phyloP scores from a whole-genome alignment of 1,284 basidiomycete species.

The Ceratobasidium sp. region DNA sequence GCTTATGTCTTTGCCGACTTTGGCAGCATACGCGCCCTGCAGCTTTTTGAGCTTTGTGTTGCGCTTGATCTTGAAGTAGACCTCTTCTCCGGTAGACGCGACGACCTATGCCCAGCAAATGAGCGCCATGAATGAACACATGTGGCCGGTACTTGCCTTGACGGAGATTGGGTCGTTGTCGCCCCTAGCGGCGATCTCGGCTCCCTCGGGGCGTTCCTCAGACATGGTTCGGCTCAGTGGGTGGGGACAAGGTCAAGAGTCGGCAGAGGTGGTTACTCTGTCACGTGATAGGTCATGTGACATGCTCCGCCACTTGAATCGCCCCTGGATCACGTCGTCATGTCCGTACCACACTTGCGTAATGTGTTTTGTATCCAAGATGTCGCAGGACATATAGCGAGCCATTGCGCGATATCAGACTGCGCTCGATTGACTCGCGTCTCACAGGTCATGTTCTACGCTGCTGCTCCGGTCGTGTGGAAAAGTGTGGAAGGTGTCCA shows the following conservation, averaged over 20 bases:
- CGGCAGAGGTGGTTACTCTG: not conserved
- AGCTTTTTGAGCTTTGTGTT: constrained; percentile 94
- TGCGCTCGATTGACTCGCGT: constrained; percentile 3
- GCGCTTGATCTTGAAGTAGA: constrained; percentile 98
- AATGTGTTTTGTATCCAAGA: not conserved
- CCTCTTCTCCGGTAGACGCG: constrained; percentile 82
- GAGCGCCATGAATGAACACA: constrained; percentile 2
- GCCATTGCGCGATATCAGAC: constrained; percentile 1
- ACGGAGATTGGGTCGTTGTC: constrained; percentile 79
- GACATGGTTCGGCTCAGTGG: constrained; percentile 59
- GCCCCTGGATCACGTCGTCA: not conserved
- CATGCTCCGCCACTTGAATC: not conserved
- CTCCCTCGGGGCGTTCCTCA: constrained; percentile 61
- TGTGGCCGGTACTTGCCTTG: constrained; percentile 62
- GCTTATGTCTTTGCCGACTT: constrained; percentile 87
- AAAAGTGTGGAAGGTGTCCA: constrained; percentile 17
- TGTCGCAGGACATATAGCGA: not conserved
- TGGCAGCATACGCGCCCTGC: constrained; percentile 89
- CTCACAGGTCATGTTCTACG: not conserved
- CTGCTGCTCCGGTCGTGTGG: constrained; percentile 7
- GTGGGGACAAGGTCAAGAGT: constrained; percentile 3
- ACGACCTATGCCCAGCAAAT: constrained; percentile 64
- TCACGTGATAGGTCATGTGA: not conserved
- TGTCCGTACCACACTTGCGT: not conserved
- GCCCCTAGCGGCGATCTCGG: constrained; percentile 60